Evolutionary conservation across 31 red algal species (phyloP), one percentile per base, ranked within the genome.

Genomic region (Asparagopsis taxiformis): DNA sequence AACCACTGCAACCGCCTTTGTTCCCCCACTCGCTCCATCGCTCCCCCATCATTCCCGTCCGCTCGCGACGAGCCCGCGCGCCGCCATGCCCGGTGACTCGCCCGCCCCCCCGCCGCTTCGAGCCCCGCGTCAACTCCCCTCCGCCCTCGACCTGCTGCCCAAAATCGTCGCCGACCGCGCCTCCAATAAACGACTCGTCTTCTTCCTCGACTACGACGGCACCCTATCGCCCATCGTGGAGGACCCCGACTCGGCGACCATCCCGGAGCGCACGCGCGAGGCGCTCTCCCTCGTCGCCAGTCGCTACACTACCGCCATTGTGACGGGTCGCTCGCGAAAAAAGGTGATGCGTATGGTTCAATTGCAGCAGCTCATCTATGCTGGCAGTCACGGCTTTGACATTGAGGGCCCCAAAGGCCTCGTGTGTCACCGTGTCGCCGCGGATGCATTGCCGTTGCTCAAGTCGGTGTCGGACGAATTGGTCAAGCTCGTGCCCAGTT

Each of bases 161-260:
- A 30, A 63, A 0, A 22, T 63, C 16, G 59, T 30, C 16, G 59
- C 59, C 6, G 59, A 30, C 7, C 30, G 24, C 25, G 31, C 24
- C 21, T 34, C 64, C 30, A 50, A 61, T 5, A 53, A 57, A 19
- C 80, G 80, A 20, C 59, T 76, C 32, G 77, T 91, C 35, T 82
- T 91, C 36, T 91, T 91, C 58, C 78, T 91, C 31, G 88, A 91
- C 59, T 91, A 91, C 33, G 92, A 95, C 46, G 92, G 92, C 21
- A 95, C 92, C 35, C 58, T 95, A 21, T 75, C 92, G 15, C 74
- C 79, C 35, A 95, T 95, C 38, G 92, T 95, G 25, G 67, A 84
- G 28, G 80, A 95, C 70, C 92, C 92, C 3, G 84, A 95, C 31
- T 46, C 34, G 1, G 92, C 92, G 16, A 19, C 67, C 1, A 50